These are phyloP conservation scores for Thraustochytrium striatum DNA, from an alignment of 352 stramenopile species.

Conservation along the genomic window DNA sequence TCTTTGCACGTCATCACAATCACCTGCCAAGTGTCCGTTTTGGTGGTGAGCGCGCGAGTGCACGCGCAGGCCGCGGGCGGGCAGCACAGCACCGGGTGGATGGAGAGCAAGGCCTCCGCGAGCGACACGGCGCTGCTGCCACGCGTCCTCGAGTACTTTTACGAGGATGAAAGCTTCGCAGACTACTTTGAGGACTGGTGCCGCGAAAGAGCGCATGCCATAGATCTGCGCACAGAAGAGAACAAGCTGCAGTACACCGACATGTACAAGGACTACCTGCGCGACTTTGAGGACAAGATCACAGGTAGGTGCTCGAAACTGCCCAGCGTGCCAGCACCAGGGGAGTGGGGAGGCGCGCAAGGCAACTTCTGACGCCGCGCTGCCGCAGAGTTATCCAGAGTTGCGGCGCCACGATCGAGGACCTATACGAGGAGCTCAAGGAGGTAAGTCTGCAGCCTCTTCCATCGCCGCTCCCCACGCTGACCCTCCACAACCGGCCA, in stretches of 20 bases:
- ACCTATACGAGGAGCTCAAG: neutral
- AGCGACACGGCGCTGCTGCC: too few species aligned
- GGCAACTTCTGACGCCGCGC: neutral
- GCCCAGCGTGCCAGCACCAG: too few species aligned
- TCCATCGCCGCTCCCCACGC: neutral
- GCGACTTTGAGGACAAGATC: constrained; percentile 26
- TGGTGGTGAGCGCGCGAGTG: too few species aligned
- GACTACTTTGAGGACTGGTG: constrained; percentile 27
- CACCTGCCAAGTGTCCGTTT: too few species aligned
- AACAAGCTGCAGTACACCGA: constrained; percentile 14
- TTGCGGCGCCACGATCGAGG: constrained; percentile 2
- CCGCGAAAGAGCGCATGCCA: neutral
- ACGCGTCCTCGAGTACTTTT: too few species aligned
- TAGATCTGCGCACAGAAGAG: neutral
- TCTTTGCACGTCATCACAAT: too few species aligned
- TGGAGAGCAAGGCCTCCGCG: too few species aligned
- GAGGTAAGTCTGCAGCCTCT: neutral
- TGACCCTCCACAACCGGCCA: neutral
- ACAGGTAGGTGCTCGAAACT: neutral
- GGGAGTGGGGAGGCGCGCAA: too few species aligned
- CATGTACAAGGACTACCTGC: constrained; percentile 7
- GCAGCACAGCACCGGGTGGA: too few species aligned
- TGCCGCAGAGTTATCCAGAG: constrained; percentile 4
- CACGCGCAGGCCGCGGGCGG: too few species aligned
- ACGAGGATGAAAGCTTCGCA: constrained; percentile 1